Evolutionary conservation across 331 rosid species (phyloP), one percentile per base, ranked within the genome.

Genomic region (Quercus lobata): DNA sequence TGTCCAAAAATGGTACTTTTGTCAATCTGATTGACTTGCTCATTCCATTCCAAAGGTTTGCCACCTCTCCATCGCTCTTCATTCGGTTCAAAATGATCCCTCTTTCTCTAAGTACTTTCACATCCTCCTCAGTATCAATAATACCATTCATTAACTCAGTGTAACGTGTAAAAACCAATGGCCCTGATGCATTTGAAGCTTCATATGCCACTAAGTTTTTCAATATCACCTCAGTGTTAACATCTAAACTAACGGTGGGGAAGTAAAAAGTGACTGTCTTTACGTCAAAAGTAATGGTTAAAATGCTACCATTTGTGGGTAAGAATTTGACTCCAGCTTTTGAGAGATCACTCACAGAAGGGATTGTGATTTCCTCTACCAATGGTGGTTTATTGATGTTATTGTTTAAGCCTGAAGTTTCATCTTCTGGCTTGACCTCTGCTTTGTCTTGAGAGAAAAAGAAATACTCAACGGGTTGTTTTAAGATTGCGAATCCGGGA

Each of bases 121-220:
- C 96, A n/a, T 94, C 97, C 6, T 90, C 91, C 55, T 83, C 89
- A 0, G 94, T 69, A 72, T 94, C 97, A 61, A 90, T 88, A 17
- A 90, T 89, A 74, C 98, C 96, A 3, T 90, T 94, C 94, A 89
- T 88, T 53, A 92, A 22, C 71, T 94, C 98, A 0, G 93, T 87
- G 84, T 83, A 92, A 16, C 98, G 89, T 0, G 96, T 57, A 17
- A 94, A 76, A 60, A 92, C 88, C 86, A 90, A 83, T 0, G 89
- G 88, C 68, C 98, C 94, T 0, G 89, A 77, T 72, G 89, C 83
- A 32, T 76, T 79, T 17, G 96, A 90, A 25, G 92, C 88, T 79
- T 94, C 98, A 41, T 92, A 92, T 5, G 96, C 97, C 4, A 90
- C 93, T 71, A 92, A 79, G 80, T 89, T 94, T 86, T 92, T 84